Percentiles rank a stretch among this genome's conserved stretches.
Conservation (phyloP, 768 basidiomycete genomes). For the Lactarius vividus region DNA sequence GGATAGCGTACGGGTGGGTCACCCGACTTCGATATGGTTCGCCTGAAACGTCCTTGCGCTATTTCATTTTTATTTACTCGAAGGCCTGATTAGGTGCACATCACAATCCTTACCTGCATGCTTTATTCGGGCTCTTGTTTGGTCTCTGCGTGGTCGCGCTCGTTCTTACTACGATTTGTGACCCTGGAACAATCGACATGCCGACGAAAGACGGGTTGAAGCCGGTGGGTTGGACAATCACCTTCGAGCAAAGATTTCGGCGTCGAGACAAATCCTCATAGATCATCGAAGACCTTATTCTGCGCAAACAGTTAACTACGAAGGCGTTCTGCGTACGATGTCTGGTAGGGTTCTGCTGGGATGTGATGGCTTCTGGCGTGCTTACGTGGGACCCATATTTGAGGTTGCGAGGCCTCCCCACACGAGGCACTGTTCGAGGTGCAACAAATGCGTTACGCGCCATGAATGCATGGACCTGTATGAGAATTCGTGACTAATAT, state of each 20-base stretch:
- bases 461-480: not conserved
- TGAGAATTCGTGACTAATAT: not conserved
- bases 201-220: not conserved
- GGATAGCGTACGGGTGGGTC: constrained; percentile 8
- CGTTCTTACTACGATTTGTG: not conserved
- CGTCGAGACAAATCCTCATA: not conserved
- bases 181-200: constrained; percentile 11
- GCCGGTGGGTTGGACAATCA: not conserved
- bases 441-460: constrained; percentile 16
- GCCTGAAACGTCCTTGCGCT: not conserved
- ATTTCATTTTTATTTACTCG: not conserved
- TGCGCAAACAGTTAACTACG: not conserved
- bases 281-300: constrained; percentile 8
- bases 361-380: not conserved
- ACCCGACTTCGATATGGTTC: constrained; percentile 15
- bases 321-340: constrained; percentile 9
- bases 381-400: not conserved
- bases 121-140: not conserved
- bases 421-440: constrained; percentile 4
- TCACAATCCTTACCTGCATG: not conserved
- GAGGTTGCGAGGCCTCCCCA: not conserved
- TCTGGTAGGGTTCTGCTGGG: not conserved
- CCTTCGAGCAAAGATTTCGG: not conserved
- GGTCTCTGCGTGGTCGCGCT: not conserved
- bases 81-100: not conserved